Evolutionary conservation across 495 filamentous ascomycete genomes (phyloP).

Genomic region (Melanomma pulvis-pyrius): DNA sequence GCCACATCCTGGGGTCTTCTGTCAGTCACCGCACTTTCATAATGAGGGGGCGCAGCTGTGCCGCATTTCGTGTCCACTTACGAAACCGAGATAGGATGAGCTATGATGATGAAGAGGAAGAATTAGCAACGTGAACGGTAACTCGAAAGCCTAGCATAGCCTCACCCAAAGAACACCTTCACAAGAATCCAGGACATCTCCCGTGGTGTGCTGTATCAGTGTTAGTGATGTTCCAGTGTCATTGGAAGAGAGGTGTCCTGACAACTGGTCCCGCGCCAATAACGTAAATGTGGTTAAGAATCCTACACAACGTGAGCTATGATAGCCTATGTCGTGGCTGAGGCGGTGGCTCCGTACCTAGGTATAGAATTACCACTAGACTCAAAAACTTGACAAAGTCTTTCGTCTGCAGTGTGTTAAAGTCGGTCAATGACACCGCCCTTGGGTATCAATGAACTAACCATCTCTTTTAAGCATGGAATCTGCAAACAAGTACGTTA

Average conservation of each 20-base stretch:
- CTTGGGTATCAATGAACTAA: constrained; percentile 37
- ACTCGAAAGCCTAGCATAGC: constrained; percentile 19
- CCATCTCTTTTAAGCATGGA: constrained; percentile 88
- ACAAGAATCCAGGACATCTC: constrained; percentile 87
- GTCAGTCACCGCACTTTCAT: constrained; percentile 25
- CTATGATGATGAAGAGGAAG: constrained; percentile 36
- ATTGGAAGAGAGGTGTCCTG: too few relatives aligned
- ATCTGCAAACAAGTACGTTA: constrained; percentile 51
- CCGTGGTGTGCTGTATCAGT: too few relatives aligned
- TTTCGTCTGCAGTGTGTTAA: constrained; percentile 64
- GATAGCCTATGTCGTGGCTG: not conserved
- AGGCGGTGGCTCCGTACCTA: constrained; percentile 51
- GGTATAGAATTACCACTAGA: constrained; percentile 80
- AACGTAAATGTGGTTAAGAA: constrained; percentile 93
- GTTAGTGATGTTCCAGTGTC: too few relatives aligned
- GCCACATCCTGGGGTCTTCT: constrained; percentile 41
- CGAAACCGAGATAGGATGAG: constrained; percentile 80
- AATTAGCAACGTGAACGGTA: constrained; percentile 18
- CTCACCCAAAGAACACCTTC: constrained; percentile 75
- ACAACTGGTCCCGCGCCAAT: constrained; percentile 77
- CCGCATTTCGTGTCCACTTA: constrained; percentile 48
- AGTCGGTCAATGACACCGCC: constrained; percentile 24
- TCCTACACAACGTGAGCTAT: constrained; percentile 54
- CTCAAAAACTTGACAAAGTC: constrained; percentile 90
- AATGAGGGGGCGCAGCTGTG: constrained; percentile 23